A percentile compares a stretch with the other conserved stretches of the same genome.
Evolutionary conservation across 2,329 filamentous ascomycete species (phyloP).

Genomic region (Exophiala alcalophila): DNA sequence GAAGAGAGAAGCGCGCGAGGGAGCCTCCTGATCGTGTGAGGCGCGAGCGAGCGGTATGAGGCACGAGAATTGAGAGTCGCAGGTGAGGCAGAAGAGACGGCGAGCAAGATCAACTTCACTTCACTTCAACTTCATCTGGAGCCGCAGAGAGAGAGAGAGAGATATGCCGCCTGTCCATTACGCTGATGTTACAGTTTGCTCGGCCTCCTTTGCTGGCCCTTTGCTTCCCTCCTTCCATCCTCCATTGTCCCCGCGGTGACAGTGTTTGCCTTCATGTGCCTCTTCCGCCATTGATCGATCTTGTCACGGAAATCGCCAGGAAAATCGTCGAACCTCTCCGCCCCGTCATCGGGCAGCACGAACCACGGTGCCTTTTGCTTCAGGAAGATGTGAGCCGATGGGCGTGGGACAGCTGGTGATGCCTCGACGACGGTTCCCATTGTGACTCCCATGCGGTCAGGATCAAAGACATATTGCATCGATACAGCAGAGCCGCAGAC

Average conservation of each 20-base stretch:
- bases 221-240: slow-evolving; percentile 26
- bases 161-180: no score
- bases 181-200: no score
- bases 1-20: no score
- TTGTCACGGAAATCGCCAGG: slow-evolving; percentile 28
- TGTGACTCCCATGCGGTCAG: slow-evolving; percentile 37
- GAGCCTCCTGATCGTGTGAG: no score
- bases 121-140: no score
- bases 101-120: no score
- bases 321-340: slow-evolving; percentile 32
- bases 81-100: slow-evolving; percentile 15
- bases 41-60: no score
- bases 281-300: slow-evolving; percentile 31
- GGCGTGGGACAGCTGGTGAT: slow-evolving; percentile 30
- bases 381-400: slow-evolving; percentile 46
- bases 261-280: no score
- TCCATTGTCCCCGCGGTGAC: no score
- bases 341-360: slow-evolving; percentile 39
- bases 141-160: no score
- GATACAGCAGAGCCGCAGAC: slow-evolving; percentile 48
- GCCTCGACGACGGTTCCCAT: slow-evolving; percentile 44
- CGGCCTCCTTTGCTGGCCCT: no score
- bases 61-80: no score
- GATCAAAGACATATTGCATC: slow-evolving; percentile 41
- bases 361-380: slow-evolving; percentile 42